phyloP scores from a whole-genome alignment of 768 basidiomycete genomes.

The Lentinula raphanica region DNA sequence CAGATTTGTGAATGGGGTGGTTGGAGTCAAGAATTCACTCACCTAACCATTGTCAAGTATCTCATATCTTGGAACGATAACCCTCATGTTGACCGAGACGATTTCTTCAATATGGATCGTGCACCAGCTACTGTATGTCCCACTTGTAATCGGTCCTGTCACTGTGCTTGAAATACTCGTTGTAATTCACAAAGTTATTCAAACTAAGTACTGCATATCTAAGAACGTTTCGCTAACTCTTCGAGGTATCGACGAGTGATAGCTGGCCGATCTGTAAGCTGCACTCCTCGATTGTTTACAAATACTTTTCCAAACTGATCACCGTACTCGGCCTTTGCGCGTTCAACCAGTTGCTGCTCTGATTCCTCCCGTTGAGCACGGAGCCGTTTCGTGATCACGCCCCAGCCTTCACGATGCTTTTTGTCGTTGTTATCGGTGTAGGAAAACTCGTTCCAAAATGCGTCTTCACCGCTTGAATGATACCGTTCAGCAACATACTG shows the following conservation, averaged over 20 bases:
- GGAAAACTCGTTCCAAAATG: background rate
- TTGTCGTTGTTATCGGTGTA: background rate
- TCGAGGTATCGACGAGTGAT: background rate
- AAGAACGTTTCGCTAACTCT: background rate
- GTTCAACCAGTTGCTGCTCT: background rate
- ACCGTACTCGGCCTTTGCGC: background rate
- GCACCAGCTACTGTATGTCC: slow-evolving; percentile 9
- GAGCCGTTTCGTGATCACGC: background rate
- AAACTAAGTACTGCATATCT: too few relatives aligned
- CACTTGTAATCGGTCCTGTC: slow-evolving; percentile 17
- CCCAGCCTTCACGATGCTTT: background rate
- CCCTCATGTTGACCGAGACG: too few relatives aligned
- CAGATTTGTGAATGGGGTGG: too few relatives aligned
- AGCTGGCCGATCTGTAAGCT: background rate
- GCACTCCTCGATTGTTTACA: background rate
- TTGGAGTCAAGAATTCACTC: too few relatives aligned
- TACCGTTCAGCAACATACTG: background rate
- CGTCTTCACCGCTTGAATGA: background rate
- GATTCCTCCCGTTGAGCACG: background rate
- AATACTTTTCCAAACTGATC: background rate
- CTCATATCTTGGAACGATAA: too few relatives aligned
- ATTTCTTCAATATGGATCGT: slow-evolving; percentile 18
- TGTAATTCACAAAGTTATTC: too few relatives aligned
- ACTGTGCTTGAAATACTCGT: slow-evolving; percentile 7
- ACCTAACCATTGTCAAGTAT: too few relatives aligned